Percentiles rank a stretch among this genome's conserved stretches.
Conservation (phyloP, 805 yeast genomes). For the Candida chauliodis region DNA sequence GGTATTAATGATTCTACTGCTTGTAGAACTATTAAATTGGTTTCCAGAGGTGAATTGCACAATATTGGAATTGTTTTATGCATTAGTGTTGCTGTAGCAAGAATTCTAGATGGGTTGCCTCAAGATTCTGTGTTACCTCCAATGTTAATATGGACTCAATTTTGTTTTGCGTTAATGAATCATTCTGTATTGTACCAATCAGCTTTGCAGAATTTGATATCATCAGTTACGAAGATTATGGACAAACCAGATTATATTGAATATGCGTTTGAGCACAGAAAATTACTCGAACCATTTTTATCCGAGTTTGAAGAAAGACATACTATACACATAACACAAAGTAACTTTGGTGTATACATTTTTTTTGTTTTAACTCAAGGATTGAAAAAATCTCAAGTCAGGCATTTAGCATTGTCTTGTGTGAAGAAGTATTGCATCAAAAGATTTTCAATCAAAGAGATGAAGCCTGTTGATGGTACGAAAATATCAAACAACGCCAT, state of each 20-base stretch:
- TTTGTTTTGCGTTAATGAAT: slow-evolving; percentile 28
- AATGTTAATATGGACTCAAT: slow-evolving; percentile 46
- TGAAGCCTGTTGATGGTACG: slow-evolving; percentile 9
- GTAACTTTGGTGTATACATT: slow-evolving; percentile 51
- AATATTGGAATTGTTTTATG: slow-evolving; percentile 33
- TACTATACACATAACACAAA: slow-evolving; percentile 34
- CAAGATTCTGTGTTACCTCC: slow-evolving; percentile 43
- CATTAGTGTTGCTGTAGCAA: slow-evolving; percentile 42
- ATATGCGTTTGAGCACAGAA: slow-evolving; percentile 27
- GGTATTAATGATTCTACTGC: slow-evolving; percentile 59
- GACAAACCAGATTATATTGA: slow-evolving; percentile 19
- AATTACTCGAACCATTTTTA: slow-evolving; percentile 39
- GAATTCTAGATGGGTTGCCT: slow-evolving; percentile 48
- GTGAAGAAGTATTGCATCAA: slow-evolving; percentile 42
- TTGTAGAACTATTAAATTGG: slow-evolving; percentile 25
- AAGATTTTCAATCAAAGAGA: slow-evolving; percentile 33
- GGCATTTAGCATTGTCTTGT: slow-evolving; percentile 44
- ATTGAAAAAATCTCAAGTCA: slow-evolving; percentile 53
- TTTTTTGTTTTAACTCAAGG: slow-evolving; percentile 53
- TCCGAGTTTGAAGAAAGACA: slow-evolving; percentile 40
- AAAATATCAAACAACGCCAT: slow-evolving; percentile 10
- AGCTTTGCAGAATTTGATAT: slow-evolving; percentile 26
- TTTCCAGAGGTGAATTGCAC: slow-evolving; percentile 18
- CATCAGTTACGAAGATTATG: slow-evolving; percentile 22
- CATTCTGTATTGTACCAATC: slow-evolving; percentile 31